Evolutionary conservation across 2,329 filamentous ascomycete species (phyloP).

Genomic region (Neonectria ditissima): DNA sequence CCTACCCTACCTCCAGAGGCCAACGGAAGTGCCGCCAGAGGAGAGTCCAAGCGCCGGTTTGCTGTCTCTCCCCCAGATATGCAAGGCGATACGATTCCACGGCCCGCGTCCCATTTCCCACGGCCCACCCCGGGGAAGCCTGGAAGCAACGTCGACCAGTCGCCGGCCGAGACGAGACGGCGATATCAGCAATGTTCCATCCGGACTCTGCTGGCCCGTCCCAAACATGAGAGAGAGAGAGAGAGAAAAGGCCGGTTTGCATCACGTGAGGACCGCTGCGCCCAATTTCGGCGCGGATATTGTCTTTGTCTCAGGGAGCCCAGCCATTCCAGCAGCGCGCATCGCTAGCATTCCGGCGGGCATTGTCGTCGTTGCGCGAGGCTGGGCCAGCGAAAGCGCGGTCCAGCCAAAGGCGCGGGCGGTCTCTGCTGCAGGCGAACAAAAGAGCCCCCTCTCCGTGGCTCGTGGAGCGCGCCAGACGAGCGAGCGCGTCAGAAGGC

Average conservation of each 20-base stretch:
- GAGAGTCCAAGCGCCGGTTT: conserved; percentile 3
- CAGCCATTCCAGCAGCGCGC: conserved; percentile 49
- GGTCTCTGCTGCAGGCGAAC: conserved; percentile 12
- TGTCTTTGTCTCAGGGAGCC: conserved; percentile 52
- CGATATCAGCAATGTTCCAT: conserved; percentile 10
- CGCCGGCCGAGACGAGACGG: not conserved
- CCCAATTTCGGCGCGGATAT: conserved; percentile 44
- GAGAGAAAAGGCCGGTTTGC: conserved; percentile 16
- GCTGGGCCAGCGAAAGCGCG: conserved; percentile 41
- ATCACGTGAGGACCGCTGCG: conserved; percentile 21
- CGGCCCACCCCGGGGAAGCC: conserved; percentile 1
- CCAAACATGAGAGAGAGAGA: conserved; percentile 9
- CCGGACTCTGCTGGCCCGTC: conserved; percentile 9
- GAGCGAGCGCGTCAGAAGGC: not conserved
- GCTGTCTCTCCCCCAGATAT: conserved; percentile 25
- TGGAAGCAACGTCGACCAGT: conserved; percentile 1
- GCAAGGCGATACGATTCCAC: conserved; percentile 14
- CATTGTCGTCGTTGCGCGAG: conserved; percentile 53
- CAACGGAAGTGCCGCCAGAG: not conserved
- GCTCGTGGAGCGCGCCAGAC: not conserved
- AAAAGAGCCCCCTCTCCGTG: conserved; percentile 18
- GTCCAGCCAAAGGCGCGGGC: conserved; percentile 28
- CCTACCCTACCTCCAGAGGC: not conserved
- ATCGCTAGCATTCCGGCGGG: conserved; percentile 43
- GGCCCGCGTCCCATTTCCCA: conserved; percentile 14